Evolutionary conservation across 2,329 filamentous ascomycete genomes (phyloP).

Genomic region (Cadophora malorum): DNA sequence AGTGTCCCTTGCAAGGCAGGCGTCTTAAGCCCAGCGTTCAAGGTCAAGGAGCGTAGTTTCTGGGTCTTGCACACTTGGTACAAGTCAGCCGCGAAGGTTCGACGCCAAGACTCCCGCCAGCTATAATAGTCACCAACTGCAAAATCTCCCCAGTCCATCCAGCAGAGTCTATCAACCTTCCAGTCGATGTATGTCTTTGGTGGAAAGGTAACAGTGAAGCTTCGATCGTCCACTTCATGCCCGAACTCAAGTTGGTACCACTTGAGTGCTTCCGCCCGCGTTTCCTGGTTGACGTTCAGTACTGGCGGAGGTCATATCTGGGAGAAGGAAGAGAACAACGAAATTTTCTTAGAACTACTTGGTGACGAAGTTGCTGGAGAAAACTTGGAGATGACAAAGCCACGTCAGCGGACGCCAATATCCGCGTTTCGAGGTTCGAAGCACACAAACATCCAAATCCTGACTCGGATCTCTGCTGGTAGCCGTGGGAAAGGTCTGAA

Average conservation of each 20-base stretch:
- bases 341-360: background rate
- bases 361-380: background rate
- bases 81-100: background rate
- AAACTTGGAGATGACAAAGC: background rate
- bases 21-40: background rate
- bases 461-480: background rate
- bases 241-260: background rate
- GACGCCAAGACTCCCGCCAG: too few species aligned
- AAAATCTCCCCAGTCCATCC: background rate
- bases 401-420: background rate
- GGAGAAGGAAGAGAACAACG: background rate
- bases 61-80: background rate
- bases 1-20: too few species aligned
- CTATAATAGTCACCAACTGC: too few species aligned
- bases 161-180: background rate
- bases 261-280: too few species aligned
- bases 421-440: background rate
- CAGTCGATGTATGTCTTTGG: background rate
- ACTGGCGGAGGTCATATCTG: background rate
- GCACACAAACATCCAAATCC: background rate
- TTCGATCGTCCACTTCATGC: background rate
- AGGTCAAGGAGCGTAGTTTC: background rate
- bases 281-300: background rate
- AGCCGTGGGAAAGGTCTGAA: background rate
- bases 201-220: background rate